Evolutionary conservation across 129 eudicot species (phyloP).

Genomic region (Flaveria brownii): DNA sequence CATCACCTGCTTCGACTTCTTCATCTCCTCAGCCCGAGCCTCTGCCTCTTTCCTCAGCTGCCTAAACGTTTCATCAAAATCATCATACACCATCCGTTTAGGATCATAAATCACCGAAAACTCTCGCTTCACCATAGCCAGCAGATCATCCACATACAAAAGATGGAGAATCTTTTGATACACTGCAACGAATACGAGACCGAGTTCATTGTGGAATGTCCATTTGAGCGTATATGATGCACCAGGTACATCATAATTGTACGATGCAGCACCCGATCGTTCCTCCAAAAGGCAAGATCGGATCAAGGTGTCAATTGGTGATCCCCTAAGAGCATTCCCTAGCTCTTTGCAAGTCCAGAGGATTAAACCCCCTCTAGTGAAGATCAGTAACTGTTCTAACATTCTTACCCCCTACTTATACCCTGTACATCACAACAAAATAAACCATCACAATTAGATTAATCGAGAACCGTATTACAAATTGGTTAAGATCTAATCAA

Average conservation of each 20-base stretch:
- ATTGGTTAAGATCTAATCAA: slow-evolving; percentile 8
- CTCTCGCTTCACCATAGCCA: slow-evolving; percentile 83
- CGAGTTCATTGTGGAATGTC: slow-evolving; percentile 92
- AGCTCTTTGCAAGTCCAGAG: slow-evolving; percentile 99
- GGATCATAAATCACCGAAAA: slow-evolving; percentile 83
- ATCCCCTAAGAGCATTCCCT: slow-evolving; percentile 86
- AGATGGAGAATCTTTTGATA: slow-evolving; percentile 90
- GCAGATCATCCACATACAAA: slow-evolving; percentile 86
- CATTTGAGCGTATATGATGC: slow-evolving; percentile 91
- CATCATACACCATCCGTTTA: slow-evolving; percentile 62
- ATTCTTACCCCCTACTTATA: slow-evolving; percentile 42
- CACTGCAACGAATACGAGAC: slow-evolving; percentile 92
- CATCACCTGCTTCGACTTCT: slow-evolving; percentile 67
- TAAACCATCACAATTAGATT: neutral
- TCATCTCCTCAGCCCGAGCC: slow-evolving; percentile 83
- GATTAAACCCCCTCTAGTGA: slow-evolving; percentile 93
- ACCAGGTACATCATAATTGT: slow-evolving; percentile 87
- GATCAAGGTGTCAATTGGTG: slow-evolving; percentile 80
- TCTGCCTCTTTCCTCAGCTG: slow-evolving; percentile 93
- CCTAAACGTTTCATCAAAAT: slow-evolving; percentile 76
- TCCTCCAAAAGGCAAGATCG: slow-evolving; percentile 95
- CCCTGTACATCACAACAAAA: slow-evolving; percentile 43
- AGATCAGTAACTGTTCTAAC: slow-evolving; percentile 94
- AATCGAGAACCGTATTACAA: neutral
- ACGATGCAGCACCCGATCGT: slow-evolving; percentile 84